A percentile compares a stretch with the other conserved stretches of the same genome.
Conservation (phyloP, 768 basidiomycete species). For the Leccinum olivaceopallidum region DNA sequence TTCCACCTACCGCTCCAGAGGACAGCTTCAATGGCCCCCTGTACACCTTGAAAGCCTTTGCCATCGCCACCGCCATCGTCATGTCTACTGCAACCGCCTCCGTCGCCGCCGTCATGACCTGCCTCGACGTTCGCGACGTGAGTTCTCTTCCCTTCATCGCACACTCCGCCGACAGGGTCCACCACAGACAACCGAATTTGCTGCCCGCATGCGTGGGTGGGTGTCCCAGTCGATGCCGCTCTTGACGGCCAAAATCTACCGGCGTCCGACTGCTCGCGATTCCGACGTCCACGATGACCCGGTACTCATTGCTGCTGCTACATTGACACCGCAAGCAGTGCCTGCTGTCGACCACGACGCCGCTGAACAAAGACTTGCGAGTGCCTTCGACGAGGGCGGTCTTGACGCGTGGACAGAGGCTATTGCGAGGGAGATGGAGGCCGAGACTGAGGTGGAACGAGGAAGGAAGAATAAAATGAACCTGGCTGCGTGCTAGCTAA, state of each 20-base stretch:
- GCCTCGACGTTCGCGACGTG: slow-evolving; percentile 58
- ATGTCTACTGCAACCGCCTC: slow-evolving; percentile 44
- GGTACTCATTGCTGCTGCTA: neutral
- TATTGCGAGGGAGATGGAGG: slow-evolving; percentile 57
- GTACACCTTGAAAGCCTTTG: slow-evolving; percentile 62
- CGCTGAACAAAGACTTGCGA: slow-evolving; percentile 52
- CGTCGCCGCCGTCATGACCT: slow-evolving; percentile 49
- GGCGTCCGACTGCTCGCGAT: slow-evolving; percentile 36
- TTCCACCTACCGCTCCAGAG: neutral
- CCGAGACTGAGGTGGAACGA: slow-evolving; percentile 53
- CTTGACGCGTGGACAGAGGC: slow-evolving; percentile 54
- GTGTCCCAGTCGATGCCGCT: slow-evolving; percentile 49
- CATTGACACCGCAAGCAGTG: neutral
- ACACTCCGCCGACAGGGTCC: neutral
- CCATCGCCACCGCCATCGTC: slow-evolving; percentile 64
- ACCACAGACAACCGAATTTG: slow-evolving; percentile 58
- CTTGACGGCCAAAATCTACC: slow-evolving; percentile 53
- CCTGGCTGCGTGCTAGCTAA: neutral
- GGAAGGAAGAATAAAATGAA: slow-evolving; percentile 16
- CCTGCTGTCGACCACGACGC: slow-evolving; percentile 32
- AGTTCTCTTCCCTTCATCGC: neutral
- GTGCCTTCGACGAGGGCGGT: slow-evolving; percentile 61
- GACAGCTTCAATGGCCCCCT: slow-evolving; percentile 51
- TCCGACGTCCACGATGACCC: slow-evolving; percentile 2
- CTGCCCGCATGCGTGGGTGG: slow-evolving; percentile 51